These are phyloP conservation scores for Ustanciosporium gigantosporum DNA, from an alignment of 1,284 basidiomycete genomes.

Conservation along the genomic window DNA sequence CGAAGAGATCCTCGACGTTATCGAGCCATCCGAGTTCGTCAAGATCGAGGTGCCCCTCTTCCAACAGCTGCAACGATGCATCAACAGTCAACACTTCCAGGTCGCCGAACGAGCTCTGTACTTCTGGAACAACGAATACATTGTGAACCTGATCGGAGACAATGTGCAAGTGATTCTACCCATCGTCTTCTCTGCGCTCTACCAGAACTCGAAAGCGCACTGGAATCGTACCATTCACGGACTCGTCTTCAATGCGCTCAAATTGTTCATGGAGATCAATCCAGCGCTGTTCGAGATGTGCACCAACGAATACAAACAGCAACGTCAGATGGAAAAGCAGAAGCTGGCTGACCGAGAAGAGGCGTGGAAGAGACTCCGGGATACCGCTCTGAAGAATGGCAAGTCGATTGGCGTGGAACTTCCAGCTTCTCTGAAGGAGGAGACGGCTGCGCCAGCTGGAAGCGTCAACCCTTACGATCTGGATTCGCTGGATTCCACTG, in stretches of 20 bases:
- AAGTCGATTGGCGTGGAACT: conserved; percentile 42
- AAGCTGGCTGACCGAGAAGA: conserved; percentile 51
- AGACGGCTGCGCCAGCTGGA: conserved; percentile 44
- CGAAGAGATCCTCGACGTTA: conserved; percentile 97
- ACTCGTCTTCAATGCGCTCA: conserved; percentile 98
- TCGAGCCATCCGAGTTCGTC: conserved; percentile 92
- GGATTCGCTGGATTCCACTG: conserved; percentile 38
- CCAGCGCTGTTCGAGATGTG: conserved; percentile 91
- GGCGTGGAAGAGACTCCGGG: conserved; percentile 53
- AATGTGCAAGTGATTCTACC: conserved; percentile 87
- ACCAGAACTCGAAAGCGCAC: conserved; percentile 93
- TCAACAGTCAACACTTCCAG: conserved; percentile 99
- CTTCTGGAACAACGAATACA: conserved; percentile 86
- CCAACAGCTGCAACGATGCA: conserved; percentile 91
- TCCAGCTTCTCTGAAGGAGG: conserved; percentile 46
- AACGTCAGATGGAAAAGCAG: conserved; percentile 64
- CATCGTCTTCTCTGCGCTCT: conserved; percentile 96
- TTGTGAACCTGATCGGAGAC: conserved; percentile 98
- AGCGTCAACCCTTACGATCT: conserved; percentile 38
- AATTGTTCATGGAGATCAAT: conserved; percentile 99
- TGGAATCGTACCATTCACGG: conserved; percentile 99
- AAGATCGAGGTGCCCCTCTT: conserved; percentile 95
- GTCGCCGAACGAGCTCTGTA: conserved; percentile 62
- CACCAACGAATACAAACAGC: conserved; percentile 90
- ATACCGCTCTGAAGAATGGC: conserved; percentile 52